Conservation (phyloP, 257 asterid species). For the Capsicum baccatum region DNA sequence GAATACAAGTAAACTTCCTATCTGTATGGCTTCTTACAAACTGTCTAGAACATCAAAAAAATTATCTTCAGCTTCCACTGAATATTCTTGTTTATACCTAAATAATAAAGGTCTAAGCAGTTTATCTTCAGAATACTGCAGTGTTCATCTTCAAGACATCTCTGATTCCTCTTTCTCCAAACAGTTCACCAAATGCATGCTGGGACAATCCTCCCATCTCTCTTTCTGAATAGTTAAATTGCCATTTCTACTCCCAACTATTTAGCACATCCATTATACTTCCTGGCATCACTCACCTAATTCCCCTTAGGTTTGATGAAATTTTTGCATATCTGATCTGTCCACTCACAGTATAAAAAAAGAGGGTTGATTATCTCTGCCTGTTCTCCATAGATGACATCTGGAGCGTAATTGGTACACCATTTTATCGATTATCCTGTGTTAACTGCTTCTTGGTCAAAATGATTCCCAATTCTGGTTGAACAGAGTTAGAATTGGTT, state of each 20-base stretch:
- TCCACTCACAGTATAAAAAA: not conserved
- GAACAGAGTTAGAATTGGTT: not conserved
- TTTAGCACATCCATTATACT: not conserved
- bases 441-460: not conserved
- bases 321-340: slow-evolving; percentile 4
- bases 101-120: not conserved
- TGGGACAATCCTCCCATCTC: not conserved
- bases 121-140: slow-evolving; percentile 7
- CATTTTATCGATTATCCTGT: not conserved
- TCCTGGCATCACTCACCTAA: not conserved
- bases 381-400: not conserved
- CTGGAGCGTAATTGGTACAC: not conserved
- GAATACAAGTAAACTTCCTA: slow-evolving; percentile 1
- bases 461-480: not conserved
- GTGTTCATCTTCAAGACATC: not conserved
- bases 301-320: not conserved
- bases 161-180: not conserved
- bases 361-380: not conserved
- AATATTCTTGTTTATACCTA: slow-evolving; percentile 6
- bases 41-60: slow-evolving; percentile 2
- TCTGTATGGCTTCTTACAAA: not conserved
- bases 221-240: not conserved
- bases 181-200: not conserved
- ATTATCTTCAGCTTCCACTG: slow-evolving; percentile 15
- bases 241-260: slow-evolving; percentile 18